A percentile compares a stretch with the other conserved stretches of the same genome.
phyloP scores from a whole-genome alignment of 805 yeast genomes.

The Pichia cephalocereana region DNA sequence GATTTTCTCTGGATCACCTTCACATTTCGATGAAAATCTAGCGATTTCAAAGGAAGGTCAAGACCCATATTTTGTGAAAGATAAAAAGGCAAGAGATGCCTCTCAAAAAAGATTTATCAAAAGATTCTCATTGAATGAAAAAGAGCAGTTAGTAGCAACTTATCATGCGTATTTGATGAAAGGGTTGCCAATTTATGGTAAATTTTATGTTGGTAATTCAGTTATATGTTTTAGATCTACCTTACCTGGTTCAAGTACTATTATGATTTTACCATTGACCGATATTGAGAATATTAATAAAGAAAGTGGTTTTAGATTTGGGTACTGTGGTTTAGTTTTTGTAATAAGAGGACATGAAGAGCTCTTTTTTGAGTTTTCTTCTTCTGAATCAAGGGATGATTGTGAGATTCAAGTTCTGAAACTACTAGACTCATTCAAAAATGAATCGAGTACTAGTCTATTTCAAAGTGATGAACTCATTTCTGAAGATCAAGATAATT shows the following conservation, averaged over 20 bases:
- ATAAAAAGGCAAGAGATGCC: constrained; percentile 32
- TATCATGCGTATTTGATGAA: constrained; percentile 64
- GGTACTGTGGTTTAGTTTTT: constrained; percentile 62
- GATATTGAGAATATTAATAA: constrained; percentile 64
- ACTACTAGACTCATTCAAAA: constrained; percentile 37
- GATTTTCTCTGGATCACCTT: constrained; percentile 18
- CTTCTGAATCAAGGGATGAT: constrained; percentile 58
- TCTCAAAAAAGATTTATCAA: constrained; percentile 22
- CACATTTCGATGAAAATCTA: constrained; percentile 44
- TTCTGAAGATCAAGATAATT: background rate
- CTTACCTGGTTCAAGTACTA: constrained; percentile 66
- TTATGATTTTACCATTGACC: constrained; percentile 70
- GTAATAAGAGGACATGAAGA: constrained; percentile 71
- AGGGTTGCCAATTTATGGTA: constrained; percentile 75
- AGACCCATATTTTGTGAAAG: constrained; percentile 41
- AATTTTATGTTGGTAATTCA: constrained; percentile 59
- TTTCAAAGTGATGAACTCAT: background rate
- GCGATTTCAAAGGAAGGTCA: constrained; percentile 32
- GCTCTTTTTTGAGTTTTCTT: constrained; percentile 66
- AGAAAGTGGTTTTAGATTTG: constrained; percentile 61
- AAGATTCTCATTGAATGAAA: constrained; percentile 54
- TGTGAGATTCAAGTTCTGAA: constrained; percentile 47
- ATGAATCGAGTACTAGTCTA: constrained; percentile 1
- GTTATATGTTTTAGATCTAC: constrained; percentile 75
- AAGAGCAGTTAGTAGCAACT: constrained; percentile 49